These are phyloP conservation scores for Albophoma yamanashiensis DNA, from an alignment of 2,329 filamentous ascomycete species.

Conservation along the genomic window DNA sequence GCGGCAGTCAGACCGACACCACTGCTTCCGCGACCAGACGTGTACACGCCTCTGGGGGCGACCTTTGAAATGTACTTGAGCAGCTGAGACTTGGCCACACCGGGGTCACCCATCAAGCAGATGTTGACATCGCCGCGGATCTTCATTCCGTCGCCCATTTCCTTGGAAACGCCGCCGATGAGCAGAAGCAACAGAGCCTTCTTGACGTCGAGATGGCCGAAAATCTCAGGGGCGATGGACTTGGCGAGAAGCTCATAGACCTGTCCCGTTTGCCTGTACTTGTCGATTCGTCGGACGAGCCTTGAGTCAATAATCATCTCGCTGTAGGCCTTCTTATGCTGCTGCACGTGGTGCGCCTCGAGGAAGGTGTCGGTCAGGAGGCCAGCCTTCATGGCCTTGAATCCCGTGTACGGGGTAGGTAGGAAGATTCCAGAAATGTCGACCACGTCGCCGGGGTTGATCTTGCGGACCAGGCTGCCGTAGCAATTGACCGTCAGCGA, in stretches of 20 bases:
- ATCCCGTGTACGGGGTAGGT: conserved; percentile 96
- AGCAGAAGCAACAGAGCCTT: conserved; percentile 92
- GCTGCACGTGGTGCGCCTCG: conserved; percentile 83
- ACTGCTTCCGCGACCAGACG: conserved; percentile 69
- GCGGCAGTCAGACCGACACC: conserved; percentile 75
- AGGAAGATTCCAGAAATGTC: conserved; percentile 94
- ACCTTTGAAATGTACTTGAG: conserved; percentile 99
- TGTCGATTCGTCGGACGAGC: conserved; percentile 74
- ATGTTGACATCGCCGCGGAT: conserved; percentile 99
- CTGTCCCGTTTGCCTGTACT: conserved; percentile 74
- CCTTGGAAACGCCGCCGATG: conserved; percentile 91
- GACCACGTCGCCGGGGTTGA: conserved; percentile 90
- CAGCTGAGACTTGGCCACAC: conserved; percentile 97
- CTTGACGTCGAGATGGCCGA: conserved; percentile 92
- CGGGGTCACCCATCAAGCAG: conserved; percentile 97
- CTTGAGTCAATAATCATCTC: conserved; percentile 76
- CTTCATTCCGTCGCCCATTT: conserved; percentile 96
- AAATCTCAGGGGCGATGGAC: conserved; percentile 96
- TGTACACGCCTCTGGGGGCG: conserved; percentile 82
- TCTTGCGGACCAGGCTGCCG: conserved; percentile 71
- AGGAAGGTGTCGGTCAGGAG: conserved; percentile 96
- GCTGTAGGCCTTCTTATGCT: conserved; percentile 98
- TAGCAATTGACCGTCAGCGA: conserved; percentile 84
- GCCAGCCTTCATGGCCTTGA: conserved; percentile 91
- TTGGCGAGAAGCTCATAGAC: conserved; percentile 93